A percentile compares a stretch with the other conserved stretches of the same genome.
Conservation (phyloP, 2,329 filamentous ascomycete species). For the Colletotrichum magnum region DNA sequence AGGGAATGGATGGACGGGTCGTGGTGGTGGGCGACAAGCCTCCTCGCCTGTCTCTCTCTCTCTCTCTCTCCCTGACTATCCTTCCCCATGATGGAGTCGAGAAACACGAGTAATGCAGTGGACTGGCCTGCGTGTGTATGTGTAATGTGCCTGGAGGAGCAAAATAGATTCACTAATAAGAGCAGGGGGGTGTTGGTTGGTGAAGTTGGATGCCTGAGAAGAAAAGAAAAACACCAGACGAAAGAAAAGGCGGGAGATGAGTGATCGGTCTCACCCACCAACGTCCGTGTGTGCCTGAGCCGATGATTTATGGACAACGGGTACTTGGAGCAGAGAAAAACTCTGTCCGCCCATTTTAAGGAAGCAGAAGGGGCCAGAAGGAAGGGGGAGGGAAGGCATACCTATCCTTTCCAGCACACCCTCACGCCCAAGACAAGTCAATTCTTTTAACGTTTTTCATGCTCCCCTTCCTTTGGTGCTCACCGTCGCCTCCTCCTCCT, state of each 20-base stretch:
- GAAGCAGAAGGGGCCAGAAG: neutral
- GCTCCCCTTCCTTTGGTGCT: neutral
- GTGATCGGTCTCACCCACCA: neutral
- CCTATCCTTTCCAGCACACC: conserved; percentile 11
- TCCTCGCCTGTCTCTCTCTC: neutral
- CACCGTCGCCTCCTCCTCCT: neutral
- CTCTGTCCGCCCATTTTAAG: neutral
- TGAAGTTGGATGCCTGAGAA: neutral
- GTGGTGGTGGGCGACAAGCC: neutral
- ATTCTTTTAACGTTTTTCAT: conserved; percentile 34
- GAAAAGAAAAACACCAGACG: neutral
- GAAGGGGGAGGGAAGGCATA: neutral
- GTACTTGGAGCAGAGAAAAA: conserved; percentile 10
- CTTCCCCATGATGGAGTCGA: conserved; percentile 5
- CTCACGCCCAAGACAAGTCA: conserved; percentile 23
- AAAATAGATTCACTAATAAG: too few species aligned
- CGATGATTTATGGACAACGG: conserved; percentile 9
- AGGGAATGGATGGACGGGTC: neutral
- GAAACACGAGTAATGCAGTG: conserved; percentile 16
- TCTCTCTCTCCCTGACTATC: conserved; percentile 9
- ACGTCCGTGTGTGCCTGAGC: conserved; percentile 13
- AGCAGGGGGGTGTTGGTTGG: neutral
- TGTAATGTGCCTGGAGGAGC: neutral
- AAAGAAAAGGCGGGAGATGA: neutral
- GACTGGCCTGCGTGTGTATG: neutral